Percentiles rank a stretch among this genome's conserved stretches.
Evolutionary conservation across 2,329 filamentous ascomycete genomes (phyloP).

Genomic region (Sordariomycetes sp.): DNA sequence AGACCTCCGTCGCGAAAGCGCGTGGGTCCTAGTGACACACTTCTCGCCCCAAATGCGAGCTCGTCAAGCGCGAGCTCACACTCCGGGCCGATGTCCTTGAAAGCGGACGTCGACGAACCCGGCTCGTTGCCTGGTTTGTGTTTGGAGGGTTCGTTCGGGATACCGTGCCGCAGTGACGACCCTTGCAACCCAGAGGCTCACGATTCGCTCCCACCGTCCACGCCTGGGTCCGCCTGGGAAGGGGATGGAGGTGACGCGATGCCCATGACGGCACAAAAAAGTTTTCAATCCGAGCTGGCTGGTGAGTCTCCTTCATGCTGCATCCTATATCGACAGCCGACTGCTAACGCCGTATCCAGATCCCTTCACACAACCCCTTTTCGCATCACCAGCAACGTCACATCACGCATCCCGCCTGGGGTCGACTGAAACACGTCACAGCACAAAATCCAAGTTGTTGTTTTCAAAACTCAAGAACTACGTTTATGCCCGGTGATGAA

Average conservation of each 20-base stretch:
- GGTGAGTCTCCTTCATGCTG: slow-evolving; percentile 5
- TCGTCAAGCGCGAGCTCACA: no score
- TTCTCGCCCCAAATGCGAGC: not conserved
- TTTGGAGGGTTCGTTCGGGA: not conserved
- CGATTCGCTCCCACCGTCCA: not conserved
- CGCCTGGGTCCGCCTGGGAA: not conserved
- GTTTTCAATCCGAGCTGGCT: slow-evolving; percentile 42
- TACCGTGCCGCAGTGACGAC: slow-evolving; percentile 5
- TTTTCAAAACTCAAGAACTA: not conserved
- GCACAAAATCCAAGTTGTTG: no score
- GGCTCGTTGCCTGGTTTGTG: not conserved
- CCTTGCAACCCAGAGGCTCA: slow-evolving; percentile 1
- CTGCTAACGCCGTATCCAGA: not conserved
- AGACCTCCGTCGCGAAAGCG: not conserved
- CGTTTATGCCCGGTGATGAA: slow-evolving; percentile 32
- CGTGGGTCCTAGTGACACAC: not conserved
- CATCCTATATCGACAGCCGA: not conserved
- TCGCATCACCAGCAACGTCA: not conserved
- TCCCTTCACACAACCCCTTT: not conserved
- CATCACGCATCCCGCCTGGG: not conserved
- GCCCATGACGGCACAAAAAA: slow-evolving; percentile 20
- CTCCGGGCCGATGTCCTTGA: no score
- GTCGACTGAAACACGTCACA: not conserved
- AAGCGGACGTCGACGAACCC: no score
- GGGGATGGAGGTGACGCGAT: not conserved